phyloP scores from a whole-genome alignment of 2,329 filamentous ascomycete species.

The Annulohypoxylon truncatum region DNA sequence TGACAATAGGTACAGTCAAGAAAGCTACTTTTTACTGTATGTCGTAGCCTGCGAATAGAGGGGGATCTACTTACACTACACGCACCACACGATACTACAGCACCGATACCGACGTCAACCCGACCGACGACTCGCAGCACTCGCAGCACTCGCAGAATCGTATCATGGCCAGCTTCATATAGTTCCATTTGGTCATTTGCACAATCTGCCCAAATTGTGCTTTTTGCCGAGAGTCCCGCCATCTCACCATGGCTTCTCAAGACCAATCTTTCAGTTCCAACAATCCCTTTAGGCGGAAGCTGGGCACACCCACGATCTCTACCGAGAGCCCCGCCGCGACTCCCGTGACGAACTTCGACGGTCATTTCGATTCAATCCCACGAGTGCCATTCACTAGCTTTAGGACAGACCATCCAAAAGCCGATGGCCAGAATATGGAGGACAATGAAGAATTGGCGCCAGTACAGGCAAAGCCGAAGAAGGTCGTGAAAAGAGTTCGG shows the following conservation, averaged over 20 bases:
- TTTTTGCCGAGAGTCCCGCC: slow-evolving; percentile 5
- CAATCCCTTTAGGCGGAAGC: slow-evolving; percentile 65
- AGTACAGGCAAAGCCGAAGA: slow-evolving; percentile 53
- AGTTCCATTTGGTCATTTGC: slow-evolving; percentile 24
- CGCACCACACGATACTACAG: slow-evolving; percentile 13
- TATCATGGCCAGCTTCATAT: slow-evolving; percentile 38
- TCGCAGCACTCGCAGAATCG: not conserved
- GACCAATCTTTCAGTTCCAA: slow-evolving; percentile 56
- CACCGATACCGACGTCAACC: slow-evolving; percentile 18
- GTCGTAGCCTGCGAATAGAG: slow-evolving; percentile 32
- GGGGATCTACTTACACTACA: slow-evolving; percentile 34
- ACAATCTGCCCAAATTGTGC: slow-evolving; percentile 24
- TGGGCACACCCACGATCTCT: slow-evolving; percentile 38
- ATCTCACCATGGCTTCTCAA: slow-evolving; percentile 51
- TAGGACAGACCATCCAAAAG: slow-evolving; percentile 49
- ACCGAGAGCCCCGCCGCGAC: slow-evolving; percentile 33
- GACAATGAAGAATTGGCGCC: slow-evolving; percentile 48
- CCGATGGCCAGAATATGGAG: slow-evolving; percentile 45
- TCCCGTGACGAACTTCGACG: slow-evolving; percentile 35
- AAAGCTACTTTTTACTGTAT: slow-evolving; percentile 25
- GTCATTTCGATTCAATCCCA: slow-evolving; percentile 24
- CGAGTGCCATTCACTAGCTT: slow-evolving; percentile 49
- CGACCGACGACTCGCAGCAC: not conserved
- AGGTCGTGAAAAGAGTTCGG: slow-evolving; percentile 74
- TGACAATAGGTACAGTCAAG: not conserved